A percentile compares a stretch with the other conserved stretches of the same genome.
Evolutionary conservation across 2,329 filamentous ascomycete genomes (phyloP).

Genomic region (Aureobasidium pullulans): DNA sequence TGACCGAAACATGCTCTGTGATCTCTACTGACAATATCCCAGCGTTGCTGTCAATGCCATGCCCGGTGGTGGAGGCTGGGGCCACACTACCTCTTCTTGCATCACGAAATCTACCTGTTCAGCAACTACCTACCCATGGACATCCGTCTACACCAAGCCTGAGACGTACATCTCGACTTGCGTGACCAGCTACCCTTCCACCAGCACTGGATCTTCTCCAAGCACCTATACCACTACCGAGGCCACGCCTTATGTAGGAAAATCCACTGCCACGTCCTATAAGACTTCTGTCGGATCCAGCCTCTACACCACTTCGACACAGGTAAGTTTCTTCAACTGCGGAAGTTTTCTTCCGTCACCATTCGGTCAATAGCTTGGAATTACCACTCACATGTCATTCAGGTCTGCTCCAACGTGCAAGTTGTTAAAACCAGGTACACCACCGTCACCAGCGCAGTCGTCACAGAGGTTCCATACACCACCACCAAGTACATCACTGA

Average conservation of each 20-base stretch:
- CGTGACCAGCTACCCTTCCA: slow-evolving; percentile 5
- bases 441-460: background rate
- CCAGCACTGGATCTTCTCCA: background rate
- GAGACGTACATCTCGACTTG: slow-evolving; percentile 2
- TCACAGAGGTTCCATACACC: background rate
- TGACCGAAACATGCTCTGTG: background rate
- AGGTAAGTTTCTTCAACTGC: background rate
- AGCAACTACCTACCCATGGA: background rate
- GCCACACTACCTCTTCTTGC: background rate
- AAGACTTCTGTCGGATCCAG: background rate
- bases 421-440: background rate
- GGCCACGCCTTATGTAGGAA: background rate
- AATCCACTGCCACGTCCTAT: background rate
- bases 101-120: slow-evolving; percentile 12
- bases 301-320: background rate
- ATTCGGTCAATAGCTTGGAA: background rate
- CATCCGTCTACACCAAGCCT: background rate
- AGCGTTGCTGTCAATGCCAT: slow-evolving; percentile 6
- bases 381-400: background rate
- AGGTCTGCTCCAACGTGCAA: slow-evolving; percentile 1
- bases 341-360: background rate
- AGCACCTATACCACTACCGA: slow-evolving; percentile 2
- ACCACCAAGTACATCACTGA: background rate
- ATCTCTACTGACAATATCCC: background rate
- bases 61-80: background rate